Evolutionary conservation across 1,139 yeast species (phyloP).

Genomic region (Zygoascus sp.): DNA sequence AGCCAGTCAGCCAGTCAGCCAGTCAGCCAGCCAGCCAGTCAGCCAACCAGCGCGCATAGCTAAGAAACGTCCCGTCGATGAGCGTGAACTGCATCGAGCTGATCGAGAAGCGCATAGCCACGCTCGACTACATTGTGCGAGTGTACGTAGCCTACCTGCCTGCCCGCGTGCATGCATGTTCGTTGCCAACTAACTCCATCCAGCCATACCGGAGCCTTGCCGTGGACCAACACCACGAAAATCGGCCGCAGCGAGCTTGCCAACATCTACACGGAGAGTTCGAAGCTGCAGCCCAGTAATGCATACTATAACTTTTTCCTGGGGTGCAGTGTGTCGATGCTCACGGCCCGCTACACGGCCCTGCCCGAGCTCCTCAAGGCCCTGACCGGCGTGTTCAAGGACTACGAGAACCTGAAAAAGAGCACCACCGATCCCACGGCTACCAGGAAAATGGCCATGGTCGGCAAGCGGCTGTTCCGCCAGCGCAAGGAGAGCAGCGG

Average conservation of each 20-base stretch:
- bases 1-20: too few relatives aligned
- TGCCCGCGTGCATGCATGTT: neutral
- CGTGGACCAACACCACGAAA: slow-evolving; percentile 5
- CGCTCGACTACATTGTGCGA: slow-evolving; percentile 27
- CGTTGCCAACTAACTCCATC: neutral
- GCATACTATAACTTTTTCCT: slow-evolving; percentile 10
- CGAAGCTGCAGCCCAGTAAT: neutral
- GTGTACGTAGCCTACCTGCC: slow-evolving; percentile 22
- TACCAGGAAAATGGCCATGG: slow-evolving; percentile 5
- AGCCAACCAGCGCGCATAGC: neutral
- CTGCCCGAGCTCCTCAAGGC: slow-evolving; percentile 9
- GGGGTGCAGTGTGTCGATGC: slow-evolving; percentile 10
- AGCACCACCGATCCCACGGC: slow-evolving; percentile 6
- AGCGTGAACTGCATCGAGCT: slow-evolving; percentile 12
- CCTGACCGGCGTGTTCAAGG: slow-evolving; percentile 10
- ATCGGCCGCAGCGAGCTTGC: slow-evolving; percentile 1
- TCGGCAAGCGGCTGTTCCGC: slow-evolving; percentile 10
- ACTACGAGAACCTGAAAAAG: slow-evolving; percentile 11
- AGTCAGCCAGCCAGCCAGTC: too few relatives aligned
- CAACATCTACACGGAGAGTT: neutral
- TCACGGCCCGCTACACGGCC: slow-evolving; percentile 6
- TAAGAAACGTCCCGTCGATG: neutral
- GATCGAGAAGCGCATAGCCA: slow-evolving; percentile 23
- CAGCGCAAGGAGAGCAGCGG: slow-evolving; percentile 5
- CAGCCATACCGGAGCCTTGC: slow-evolving; percentile 3